These are phyloP conservation scores for Castanospermum australe DNA, from an alignment of 306 rosid species.

Conservation along the genomic window DNA sequence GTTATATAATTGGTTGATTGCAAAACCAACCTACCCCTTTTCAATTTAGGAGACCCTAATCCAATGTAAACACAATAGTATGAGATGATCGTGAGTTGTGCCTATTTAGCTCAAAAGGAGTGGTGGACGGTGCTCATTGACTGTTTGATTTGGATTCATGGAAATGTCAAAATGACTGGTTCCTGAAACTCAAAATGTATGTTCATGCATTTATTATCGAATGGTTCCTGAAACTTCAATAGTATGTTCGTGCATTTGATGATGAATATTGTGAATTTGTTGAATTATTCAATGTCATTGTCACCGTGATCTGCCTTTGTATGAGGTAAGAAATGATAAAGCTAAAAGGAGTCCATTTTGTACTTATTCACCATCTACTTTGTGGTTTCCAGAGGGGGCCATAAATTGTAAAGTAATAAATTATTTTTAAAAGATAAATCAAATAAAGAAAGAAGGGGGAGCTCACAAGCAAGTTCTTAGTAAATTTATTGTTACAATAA, in stretches of 20 bases:
- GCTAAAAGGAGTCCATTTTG: neutral
- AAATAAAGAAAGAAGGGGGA: neutral
- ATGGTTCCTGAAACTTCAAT: too few relatives aligned
- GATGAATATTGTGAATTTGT: neutral
- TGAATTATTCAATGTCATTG: neutral
- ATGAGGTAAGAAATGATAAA: neutral
- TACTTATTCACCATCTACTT: neutral
- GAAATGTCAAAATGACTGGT: conserved; percentile 1
- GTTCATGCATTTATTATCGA: conserved; percentile 29
- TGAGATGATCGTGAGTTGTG: neutral
- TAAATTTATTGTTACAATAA: neutral
- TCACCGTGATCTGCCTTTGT: neutral
- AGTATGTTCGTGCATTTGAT: conserved; percentile 21
- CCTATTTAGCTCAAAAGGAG: neutral
- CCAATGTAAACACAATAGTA: neutral
- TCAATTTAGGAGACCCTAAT: neutral
- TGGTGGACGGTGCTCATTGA: neutral
- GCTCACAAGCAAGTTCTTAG: neutral
- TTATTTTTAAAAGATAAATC: neutral
- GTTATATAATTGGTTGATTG: neutral
- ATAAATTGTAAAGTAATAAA: neutral
- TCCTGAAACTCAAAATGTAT: neutral
- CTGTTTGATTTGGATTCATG: neutral
- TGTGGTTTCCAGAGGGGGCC: neutral
- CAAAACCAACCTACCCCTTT: neutral